Base-by-base conservation (phyloP, 192 early-diverging fungal genomes). In the Coemansia sp. region DNA sequence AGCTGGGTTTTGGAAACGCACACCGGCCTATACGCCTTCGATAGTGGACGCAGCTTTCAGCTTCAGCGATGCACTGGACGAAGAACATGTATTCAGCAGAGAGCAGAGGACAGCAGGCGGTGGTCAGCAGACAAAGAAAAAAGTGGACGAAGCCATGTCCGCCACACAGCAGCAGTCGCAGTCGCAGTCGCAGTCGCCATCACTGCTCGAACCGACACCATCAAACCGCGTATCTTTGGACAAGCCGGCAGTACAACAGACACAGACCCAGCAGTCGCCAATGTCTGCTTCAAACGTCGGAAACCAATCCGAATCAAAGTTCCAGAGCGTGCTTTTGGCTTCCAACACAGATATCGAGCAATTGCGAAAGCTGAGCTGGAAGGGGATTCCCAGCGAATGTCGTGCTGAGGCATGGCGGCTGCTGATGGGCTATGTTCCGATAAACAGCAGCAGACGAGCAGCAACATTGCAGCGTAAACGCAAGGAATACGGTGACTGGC, bases 371-470 rank as follows among this genome's bases (percentile, higher is more conserved):
- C 81, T 96, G 25, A 90, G 91, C 81, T 99, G 97, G 97, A 87
- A 89, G 33, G 97, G 97, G 0, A 92, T 99, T 30, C 96, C 97
- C 0, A 83, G 86, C 28, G 86, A 92, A 61, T 87, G 92, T 58
- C 88, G 97, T 0, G 82, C 92, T 16, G 92, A 90, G 45, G 88
- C 93, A 4, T 99, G 97, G 97, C 94, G 96, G 56, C 71, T 99
- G 16, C 83, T 99, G 50, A 89, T 97, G 83, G 94, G 94, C 0
- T 98, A 97, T 67, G 72, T 96, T 1, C 97, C 97, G 6, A 80
- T 91, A 60, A 96, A 93, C 70, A 87, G 90, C n/a, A 89, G 91
- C 64, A 85, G 95, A 6, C 72, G 95, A 33, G 90, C 88, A 14
- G 85, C 86, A 5, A 96, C 96, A 0, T 62, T 99, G 68, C 79